phyloP scores from a whole-genome alignment of 2,329 filamentous ascomycete genomes.

The Phaeophleospora eucalypticola region DNA sequence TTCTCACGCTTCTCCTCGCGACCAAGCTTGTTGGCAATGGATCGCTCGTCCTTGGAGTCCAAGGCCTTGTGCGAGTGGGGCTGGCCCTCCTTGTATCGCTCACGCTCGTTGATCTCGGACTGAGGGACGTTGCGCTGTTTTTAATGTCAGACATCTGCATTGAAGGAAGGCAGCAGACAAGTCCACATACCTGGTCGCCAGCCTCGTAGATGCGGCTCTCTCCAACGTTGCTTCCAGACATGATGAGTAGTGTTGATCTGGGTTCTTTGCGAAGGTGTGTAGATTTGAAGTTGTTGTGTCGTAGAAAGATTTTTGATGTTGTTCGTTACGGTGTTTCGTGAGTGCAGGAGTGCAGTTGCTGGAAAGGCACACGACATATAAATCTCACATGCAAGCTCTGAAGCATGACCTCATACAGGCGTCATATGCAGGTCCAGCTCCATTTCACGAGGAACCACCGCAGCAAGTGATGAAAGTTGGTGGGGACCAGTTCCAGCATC shows the following conservation, averaged over 20 bases:
- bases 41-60: slow-evolving; percentile 71
- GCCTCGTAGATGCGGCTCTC: slow-evolving; percentile 64
- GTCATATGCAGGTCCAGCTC: background rate
- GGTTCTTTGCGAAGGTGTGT: too few species aligned
- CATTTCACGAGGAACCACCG: too few species aligned
- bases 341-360: background rate
- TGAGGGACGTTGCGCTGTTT: slow-evolving; percentile 52
- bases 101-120: slow-evolving; percentile 34
- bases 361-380: background rate
- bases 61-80: slow-evolving; percentile 62
- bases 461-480: too few species aligned
- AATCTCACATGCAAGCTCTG: background rate
- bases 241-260: too few species aligned
- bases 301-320: background rate
- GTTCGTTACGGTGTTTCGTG: too few species aligned
- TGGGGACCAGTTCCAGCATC: too few species aligned
- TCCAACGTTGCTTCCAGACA: slow-evolving; percentile 63
- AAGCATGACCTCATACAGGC: background rate
- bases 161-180: background rate
- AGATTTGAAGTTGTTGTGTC: too few species aligned
- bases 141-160: background rate
- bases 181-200: slow-evolving; percentile 63
- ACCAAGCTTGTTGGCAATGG: slow-evolving; percentile 67
- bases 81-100: slow-evolving; percentile 69
- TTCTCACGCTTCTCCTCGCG: slow-evolving; percentile 55